Percentiles rank a stretch among this genome's conserved stretches.
Evolutionary conservation across 176 grass and related monocot genomes (phyloP).

Genomic region (Dendrocalamus sinicus): DNA sequence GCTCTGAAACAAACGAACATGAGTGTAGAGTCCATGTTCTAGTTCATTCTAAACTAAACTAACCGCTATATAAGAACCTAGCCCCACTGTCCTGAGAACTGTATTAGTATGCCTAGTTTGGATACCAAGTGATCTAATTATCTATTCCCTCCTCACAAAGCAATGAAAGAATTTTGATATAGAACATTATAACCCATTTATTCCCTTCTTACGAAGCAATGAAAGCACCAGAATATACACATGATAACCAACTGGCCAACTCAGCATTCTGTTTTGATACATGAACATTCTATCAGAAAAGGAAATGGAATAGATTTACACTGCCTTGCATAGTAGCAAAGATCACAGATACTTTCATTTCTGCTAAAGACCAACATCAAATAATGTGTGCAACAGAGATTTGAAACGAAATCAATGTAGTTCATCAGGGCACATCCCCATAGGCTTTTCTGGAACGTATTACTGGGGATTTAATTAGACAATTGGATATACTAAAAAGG

Average conservation of each 20-base stretch:
- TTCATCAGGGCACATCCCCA: constrained; percentile 8
- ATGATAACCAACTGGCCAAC: neutral
- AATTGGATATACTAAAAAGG: constrained; percentile 8
- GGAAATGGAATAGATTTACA: constrained; percentile 4
- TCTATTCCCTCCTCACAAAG: neutral
- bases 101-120: constrained; percentile 25
- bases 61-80: constrained; percentile 6
- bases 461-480: neutral
- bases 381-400: constrained; percentile 1
- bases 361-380: neutral
- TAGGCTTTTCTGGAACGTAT: constrained; percentile 6
- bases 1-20: constrained; percentile 26
- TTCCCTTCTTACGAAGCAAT: neutral
- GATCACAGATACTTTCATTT: neutral
- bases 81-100: neutral
- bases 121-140: constrained; percentile 24
- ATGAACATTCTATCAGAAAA: constrained; percentile 16
- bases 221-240: constrained; percentile 1
- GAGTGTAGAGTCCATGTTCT: neutral
- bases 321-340: neutral
- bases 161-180: neutral
- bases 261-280: neutral
- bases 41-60: constrained; percentile 23
- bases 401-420: neutral
- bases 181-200: neutral